A percentile compares a stretch with the other conserved stretches of the same genome.
Evolutionary conservation across 1,284 basidiomycete species (phyloP).

Genomic region (Hemileia vastatrix): DNA sequence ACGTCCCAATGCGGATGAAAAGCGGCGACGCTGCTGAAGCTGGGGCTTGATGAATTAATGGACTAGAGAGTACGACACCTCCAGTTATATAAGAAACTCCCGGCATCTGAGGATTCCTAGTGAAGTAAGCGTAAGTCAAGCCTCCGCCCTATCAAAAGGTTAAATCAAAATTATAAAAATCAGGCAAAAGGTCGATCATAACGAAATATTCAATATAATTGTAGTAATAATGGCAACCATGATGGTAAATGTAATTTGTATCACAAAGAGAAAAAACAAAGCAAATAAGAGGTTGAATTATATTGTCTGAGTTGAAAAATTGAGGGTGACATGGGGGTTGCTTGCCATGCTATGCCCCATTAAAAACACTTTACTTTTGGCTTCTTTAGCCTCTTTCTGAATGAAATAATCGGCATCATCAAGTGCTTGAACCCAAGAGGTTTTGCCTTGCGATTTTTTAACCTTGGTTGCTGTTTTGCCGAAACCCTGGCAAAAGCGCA

Average conservation of each 20-base stretch:
- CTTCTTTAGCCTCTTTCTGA: conserved; percentile 24
- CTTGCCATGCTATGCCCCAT: conserved; percentile 46
- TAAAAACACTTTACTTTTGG: conserved; percentile 39
- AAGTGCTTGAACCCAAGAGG: conserved; percentile 43
- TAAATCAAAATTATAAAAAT: background rate
- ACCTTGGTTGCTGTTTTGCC: conserved; percentile 42
- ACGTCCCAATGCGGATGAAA: conserved; percentile 25
- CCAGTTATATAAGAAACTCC: conserved; percentile 35
- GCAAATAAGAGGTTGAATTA: background rate
- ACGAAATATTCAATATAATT: background rate
- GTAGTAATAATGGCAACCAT: background rate
- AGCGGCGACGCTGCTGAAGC: conserved; percentile 21
- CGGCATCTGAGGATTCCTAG: conserved; percentile 31
- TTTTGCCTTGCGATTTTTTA: conserved; percentile 41
- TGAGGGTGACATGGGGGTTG: too few species aligned
- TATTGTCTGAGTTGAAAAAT: background rate
- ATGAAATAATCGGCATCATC: conserved; percentile 44
- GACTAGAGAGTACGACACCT: conserved; percentile 40
- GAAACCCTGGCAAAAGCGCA: conserved; percentile 38
- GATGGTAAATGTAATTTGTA: too few species aligned
- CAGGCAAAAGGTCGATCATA: too few species aligned
- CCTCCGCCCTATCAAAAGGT: conserved; percentile 37
- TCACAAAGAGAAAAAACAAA: too few species aligned
- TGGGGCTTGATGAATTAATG: conserved; percentile 39
- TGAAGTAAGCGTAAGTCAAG: conserved; percentile 40